Conservation (phyloP, 768 basidiomycete genomes). For the Coprinellus micaceus region DNA sequence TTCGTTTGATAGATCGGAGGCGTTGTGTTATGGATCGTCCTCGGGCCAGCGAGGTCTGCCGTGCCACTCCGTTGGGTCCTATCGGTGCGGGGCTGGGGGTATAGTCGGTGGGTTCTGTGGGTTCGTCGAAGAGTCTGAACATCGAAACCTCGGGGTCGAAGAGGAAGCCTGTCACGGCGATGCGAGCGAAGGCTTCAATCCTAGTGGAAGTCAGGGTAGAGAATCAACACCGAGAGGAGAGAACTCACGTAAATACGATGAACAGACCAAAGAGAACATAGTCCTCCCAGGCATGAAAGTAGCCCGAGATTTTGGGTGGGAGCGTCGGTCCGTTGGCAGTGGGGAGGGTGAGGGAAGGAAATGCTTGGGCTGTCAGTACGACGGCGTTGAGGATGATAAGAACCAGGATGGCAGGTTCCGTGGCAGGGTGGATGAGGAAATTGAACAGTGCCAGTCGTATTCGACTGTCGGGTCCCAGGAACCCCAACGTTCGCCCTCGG, state of each 20-base stretch:
- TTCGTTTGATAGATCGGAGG: constrained; percentile 41
- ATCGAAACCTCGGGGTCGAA: constrained; percentile 75
- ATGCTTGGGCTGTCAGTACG: constrained; percentile 77
- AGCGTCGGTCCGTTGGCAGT: constrained; percentile 36
- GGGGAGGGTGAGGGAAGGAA: constrained; percentile 55
- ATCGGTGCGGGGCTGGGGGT: constrained; percentile 25
- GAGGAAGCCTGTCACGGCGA: constrained; percentile 84
- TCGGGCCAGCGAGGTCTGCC: constrained; percentile 39
- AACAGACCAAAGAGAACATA: constrained; percentile 81
- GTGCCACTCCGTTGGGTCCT: constrained; percentile 23
- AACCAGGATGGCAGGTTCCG: constrained; percentile 79
- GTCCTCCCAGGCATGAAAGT: constrained; percentile 90
- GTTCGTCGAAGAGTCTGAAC: constrained; percentile 42
- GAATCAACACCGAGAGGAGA: background rate
- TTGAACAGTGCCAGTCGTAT: constrained; percentile 62
- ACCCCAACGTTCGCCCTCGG: constrained; percentile 75
- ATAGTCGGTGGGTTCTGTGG: constrained; percentile 21
- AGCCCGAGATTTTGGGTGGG: constrained; percentile 52
- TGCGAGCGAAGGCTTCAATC: constrained; percentile 82
- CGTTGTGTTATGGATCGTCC: constrained; percentile 45
- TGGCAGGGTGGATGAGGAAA: constrained; percentile 71
- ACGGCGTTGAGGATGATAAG: constrained; percentile 83
- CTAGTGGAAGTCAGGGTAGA: constrained; percentile 34
- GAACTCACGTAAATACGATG: constrained; percentile 75
- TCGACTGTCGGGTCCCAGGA: constrained; percentile 65